Evolutionary conservation across 2,329 filamentous ascomycete genomes (phyloP).

Genomic region (Microdochium paspali): DNA sequence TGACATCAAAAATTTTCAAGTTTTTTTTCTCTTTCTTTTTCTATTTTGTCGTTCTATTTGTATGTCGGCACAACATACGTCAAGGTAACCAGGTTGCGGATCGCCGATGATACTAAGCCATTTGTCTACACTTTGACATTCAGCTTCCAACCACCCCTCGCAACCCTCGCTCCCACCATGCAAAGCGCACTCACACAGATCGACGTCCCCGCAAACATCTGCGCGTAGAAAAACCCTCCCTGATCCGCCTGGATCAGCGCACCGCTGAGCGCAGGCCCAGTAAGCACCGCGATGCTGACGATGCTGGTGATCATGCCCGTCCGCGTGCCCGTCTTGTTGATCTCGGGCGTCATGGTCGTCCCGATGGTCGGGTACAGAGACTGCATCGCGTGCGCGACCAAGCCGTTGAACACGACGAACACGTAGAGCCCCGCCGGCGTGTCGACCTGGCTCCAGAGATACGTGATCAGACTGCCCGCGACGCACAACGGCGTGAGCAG

Average conservation of each 20-base stretch:
- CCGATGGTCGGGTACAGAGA: slow-evolving; percentile 35
- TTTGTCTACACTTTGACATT: not conserved
- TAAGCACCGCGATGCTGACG: slow-evolving; percentile 4
- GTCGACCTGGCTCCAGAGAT: slow-evolving; percentile 35
- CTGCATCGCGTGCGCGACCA: slow-evolving; percentile 36
- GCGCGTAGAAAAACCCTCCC: not conserved
- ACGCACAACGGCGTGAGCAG: slow-evolving; percentile 27
- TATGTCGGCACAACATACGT: too few species aligned
- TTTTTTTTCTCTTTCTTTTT: too few species aligned
- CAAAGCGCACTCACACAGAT: not conserved
- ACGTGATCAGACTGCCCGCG: slow-evolving; percentile 21
- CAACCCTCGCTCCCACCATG: not conserved
- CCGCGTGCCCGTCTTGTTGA: slow-evolving; percentile 10
- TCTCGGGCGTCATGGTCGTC: slow-evolving; percentile 20
- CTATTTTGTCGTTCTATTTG: too few species aligned
- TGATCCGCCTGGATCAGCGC: not conserved
- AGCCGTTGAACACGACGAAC: slow-evolving; percentile 36
- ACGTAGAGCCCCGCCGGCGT: slow-evolving; percentile 28
- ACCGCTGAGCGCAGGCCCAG: not conserved
- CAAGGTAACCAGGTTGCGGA: too few species aligned
- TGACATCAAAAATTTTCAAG: too few species aligned
- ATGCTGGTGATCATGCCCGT: slow-evolving; percentile 14
- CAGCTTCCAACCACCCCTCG: slow-evolving; percentile 1
- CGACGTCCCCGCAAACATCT: slow-evolving; percentile 1
- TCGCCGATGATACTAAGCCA: too few species aligned